phyloP scores from a whole-genome alignment of 352 stramenopile genomes.

The Phytopythium cucurbitacearum region DNA sequence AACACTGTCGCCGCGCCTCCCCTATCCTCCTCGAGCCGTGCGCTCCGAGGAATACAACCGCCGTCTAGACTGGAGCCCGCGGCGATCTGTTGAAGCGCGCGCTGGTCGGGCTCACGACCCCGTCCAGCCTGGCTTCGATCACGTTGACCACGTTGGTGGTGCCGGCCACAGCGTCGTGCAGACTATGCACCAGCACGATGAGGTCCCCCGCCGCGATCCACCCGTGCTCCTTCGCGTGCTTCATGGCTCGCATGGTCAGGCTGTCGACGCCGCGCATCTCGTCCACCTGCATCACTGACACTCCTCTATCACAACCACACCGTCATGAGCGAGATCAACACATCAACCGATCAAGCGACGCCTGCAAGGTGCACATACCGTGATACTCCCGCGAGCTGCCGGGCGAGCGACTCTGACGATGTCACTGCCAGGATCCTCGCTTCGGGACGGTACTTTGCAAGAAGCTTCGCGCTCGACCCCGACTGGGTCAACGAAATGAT shows the following conservation, averaged over 20 bases:
- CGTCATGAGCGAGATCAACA: conserved; percentile 1
- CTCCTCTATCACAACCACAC: conserved; percentile 35
- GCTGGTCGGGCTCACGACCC: conserved; percentile 65
- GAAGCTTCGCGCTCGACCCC: conserved; percentile 90
- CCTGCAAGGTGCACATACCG: conserved; percentile 27
- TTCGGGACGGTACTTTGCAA: conserved; percentile 95
- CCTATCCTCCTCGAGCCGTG: no score
- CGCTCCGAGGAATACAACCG: no score
- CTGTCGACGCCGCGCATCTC: conserved; percentile 83
- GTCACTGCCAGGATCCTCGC: conserved; percentile 90
- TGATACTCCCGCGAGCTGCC: conserved; percentile 74
- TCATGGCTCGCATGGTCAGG: conserved; percentile 83
- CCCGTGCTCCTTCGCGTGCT: conserved; percentile 68
- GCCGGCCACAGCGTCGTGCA: conserved; percentile 76
- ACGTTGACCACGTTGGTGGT: conserved; percentile 90
- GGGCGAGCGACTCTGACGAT: conserved; percentile 54
- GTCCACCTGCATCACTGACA: conserved; percentile 59
- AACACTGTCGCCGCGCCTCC: no score
- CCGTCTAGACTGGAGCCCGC: no score
- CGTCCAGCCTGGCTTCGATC: conserved; percentile 65
- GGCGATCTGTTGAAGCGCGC: conserved; percentile 36
- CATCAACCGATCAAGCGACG: conserved; percentile 1
- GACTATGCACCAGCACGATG: conserved; percentile 88
- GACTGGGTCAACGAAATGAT: conserved; percentile 98
- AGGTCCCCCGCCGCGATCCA: conserved; percentile 85